Evolutionary conservation across 2,329 filamentous ascomycete genomes (phyloP), one percentile per base, ranked within the genome.

Genomic region (Ceratocystis cacaofunesta): DNA sequence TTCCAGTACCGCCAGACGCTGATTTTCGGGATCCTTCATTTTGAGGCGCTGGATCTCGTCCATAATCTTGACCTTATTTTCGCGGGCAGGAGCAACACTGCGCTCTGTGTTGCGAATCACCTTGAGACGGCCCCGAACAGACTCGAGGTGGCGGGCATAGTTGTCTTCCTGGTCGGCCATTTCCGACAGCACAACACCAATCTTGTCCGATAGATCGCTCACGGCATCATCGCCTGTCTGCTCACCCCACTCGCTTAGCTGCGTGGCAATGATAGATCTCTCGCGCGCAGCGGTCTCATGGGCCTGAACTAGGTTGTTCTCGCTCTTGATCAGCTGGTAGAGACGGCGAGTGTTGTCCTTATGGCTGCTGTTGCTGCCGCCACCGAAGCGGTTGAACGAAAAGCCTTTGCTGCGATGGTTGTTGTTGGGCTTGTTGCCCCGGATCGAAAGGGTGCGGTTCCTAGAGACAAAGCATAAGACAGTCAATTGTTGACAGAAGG

Each of bases 181-280:
- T 79, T 97, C 94, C 25, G 89, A 88, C 68, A 99, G 79, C 71
- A 99, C 79, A 48, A 97, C 92, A 63, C 91, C 94, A 63, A 99
- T 81, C 81, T 99, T 99, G 81, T 97, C 94, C 67, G 89, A 91
- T 70, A 99, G 83, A 73, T 97, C 94, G 63, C 85, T 90, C 71
- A 97, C 81, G 63, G 86, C 85, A 68, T 95, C 90, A 72, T 99
- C 94, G 64, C 85, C 83, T 1, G 92, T 96, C 68, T 89, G 84
- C 77, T 97, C 92, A 66, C 94, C 94, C 94, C 94, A 99, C 70
- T 97, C 92, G 6, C 90, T 95, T 57, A 99, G 84, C 78, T 97
- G 92, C 10, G 86, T 85, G 17, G 92, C 94, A 72, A 97, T 91
- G 62, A 85, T 84, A 68, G 90, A 78, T 66, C 91, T 89, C 78